Base-by-base conservation (phyloP, 2,329 filamentous ascomycete genomes). In the Nemania bipapillata region DNA sequence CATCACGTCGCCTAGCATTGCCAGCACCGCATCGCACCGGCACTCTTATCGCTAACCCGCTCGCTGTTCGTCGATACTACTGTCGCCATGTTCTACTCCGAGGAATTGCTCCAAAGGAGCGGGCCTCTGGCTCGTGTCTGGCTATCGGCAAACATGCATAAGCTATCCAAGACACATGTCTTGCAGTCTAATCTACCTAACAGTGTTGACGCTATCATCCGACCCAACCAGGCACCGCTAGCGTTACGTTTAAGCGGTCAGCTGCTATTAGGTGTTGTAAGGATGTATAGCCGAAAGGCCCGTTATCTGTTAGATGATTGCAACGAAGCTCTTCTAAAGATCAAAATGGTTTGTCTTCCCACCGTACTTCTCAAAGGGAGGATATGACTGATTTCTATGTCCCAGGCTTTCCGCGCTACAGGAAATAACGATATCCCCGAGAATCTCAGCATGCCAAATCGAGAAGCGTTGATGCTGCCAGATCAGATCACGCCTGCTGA, bases 81-180 rank as follows among this genome's bases (percentile, higher is more conserved):
- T 54, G 50, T 20, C 50, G 28, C 50, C 26, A 99, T 99, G 96
- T 99, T 99, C 83, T 98, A 97, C 82, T 97, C 96, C 62, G 94
- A 97, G 85, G 94, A 93, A 63, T 89, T 99, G 68, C 89, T 99
- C 76, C 94, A 94, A 80, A 97, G 97, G 90, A 97, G 93, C 76
- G 96, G 96, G 85, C 95, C 96, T 78, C 84, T 99, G 86, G 96
- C 96, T 83, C 93, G 94, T 79, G 94, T 98, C 83, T 99, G 96
- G 96, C 89, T 98, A 70, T 97, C 96, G 35, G 94, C 96, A 84
- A 99, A 98, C 82, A 87, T 98, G 87, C 94, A 95, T 86, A 99
- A 98, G 84, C 90, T 99, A 69, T 97, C 94, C 75, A 99, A 99
- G 83, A 94, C 93, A 72, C 94, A 97, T 77, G 96, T 98, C 74